Evolutionary conservation across 108 stramenopile species (phyloP).

Genomic region (Pseudonitzschia multiseries): DNA sequence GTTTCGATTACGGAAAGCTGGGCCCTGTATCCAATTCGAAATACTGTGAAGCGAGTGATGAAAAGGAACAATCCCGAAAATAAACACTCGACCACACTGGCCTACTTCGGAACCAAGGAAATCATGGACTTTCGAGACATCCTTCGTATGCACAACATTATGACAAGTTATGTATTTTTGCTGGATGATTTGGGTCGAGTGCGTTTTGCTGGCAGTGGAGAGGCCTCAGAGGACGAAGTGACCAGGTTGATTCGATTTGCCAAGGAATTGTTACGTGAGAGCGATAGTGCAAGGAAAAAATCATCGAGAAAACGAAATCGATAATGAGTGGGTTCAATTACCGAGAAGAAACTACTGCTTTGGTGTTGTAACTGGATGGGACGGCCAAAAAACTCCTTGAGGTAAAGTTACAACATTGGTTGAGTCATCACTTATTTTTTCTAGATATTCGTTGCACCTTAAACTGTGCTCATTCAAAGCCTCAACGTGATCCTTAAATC

Average conservation of each 20-base stretch:
- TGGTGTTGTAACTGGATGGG: no score
- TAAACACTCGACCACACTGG: slow-evolving; percentile 58
- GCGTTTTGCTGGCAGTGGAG: slow-evolving; percentile 79
- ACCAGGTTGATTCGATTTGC: slow-evolving; percentile 51
- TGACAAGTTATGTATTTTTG: slow-evolving; percentile 75
- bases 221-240: slow-evolving; percentile 62
- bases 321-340: no score
- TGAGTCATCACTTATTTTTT: no score
- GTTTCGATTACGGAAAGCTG: slow-evolving; percentile 61
- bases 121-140: slow-evolving; percentile 65
- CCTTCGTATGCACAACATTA: slow-evolving; percentile 83
- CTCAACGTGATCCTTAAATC: no score
- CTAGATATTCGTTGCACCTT: no score
- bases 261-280: slow-evolving; percentile 43
- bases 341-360: no score
- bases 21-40: slow-evolving; percentile 46
- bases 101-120: slow-evolving; percentile 67
- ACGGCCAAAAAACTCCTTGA: background rate
- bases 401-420: no score
- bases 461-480: no score
- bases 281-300: slow-evolving; percentile 2
- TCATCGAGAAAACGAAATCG: background rate
- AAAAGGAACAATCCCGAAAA: slow-evolving; percentile 58
- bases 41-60: slow-evolving; percentile 38
- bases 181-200: slow-evolving; percentile 79